These are phyloP conservation scores for Penicillium canescens DNA, from an alignment of 495 filamentous ascomycete genomes.

Conservation along the genomic window DNA sequence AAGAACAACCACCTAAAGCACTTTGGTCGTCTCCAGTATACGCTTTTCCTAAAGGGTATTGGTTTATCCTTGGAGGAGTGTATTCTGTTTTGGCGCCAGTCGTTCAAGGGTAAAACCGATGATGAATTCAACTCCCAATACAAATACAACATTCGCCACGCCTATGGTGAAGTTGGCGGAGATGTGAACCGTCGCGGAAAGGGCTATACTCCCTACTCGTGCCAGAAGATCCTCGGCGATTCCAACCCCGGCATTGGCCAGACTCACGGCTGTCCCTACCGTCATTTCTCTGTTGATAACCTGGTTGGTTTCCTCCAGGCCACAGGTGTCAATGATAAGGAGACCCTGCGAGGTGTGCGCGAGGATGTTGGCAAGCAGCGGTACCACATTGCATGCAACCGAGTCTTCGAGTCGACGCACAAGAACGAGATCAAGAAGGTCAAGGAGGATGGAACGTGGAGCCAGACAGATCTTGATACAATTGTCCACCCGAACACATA, in stretches of 20 bases:
- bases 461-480: slow-evolving; percentile 80
- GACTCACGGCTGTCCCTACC: slow-evolving; percentile 91
- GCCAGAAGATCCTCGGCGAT: slow-evolving; percentile 91
- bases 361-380: slow-evolving; percentile 87
- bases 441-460: slow-evolving; percentile 78
- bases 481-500: slow-evolving; percentile 98
- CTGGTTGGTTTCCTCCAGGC: slow-evolving; percentile 69
- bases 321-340: slow-evolving; percentile 75
- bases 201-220: slow-evolving; percentile 87
- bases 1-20: slow-evolving; percentile 90
- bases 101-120: slow-evolving; percentile 81
- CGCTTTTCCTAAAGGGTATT: slow-evolving; percentile 95
- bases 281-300: slow-evolving; percentile 88
- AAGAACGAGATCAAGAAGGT: slow-evolving; percentile 85
- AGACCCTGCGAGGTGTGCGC: slow-evolving; percentile 74
- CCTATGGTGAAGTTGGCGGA: slow-evolving; percentile 93
- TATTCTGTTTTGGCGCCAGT: slow-evolving; percentile 88
- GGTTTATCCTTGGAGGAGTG: slow-evolving; percentile 89
- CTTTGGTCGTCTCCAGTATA: slow-evolving; percentile 92
- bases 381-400: slow-evolving; percentile 95
- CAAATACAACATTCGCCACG: slow-evolving; percentile 91
- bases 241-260: slow-evolving; percentile 81
- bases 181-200: slow-evolving; percentile 81
- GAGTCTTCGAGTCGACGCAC: slow-evolving; percentile 89
- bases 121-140: slow-evolving; percentile 95